Base-by-base conservation (phyloP, 495 filamentous ascomycete species). In the Penicillium paradoxum region DNA sequence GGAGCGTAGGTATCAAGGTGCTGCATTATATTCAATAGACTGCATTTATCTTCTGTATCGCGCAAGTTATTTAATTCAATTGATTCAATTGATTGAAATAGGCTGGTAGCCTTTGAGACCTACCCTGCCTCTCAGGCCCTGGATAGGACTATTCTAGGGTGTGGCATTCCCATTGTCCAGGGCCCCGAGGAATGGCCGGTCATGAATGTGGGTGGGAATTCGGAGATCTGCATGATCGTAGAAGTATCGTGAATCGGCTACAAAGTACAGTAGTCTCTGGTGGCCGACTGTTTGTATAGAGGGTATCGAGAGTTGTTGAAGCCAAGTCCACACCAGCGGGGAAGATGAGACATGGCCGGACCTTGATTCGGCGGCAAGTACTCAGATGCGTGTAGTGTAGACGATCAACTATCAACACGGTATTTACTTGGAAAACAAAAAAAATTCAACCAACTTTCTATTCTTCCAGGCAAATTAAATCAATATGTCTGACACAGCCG, bases 161-260 rank as follows among this genome's bases (percentile, higher is more conserved):
- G 45, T 45, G 38, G 47, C 60, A 61, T 64, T 61, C 53, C 55
- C 48, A 42, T 51, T 38, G 49, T 42, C 50, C 47, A 55, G 54
- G 17, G 46, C 38, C 53, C 56, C 53, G 32, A 66, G 41, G 63
- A 66, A 66, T 66, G 61, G 42, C 40, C 24, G 29, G 25, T 3
- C 45, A 49, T 62, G 63, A 66, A 66, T 66, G 61, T 51, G 59
- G 32, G 38, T 15, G 29, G 54, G 60, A 54, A 57, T 63, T 42
- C 47, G 21, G 30, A 36, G 56, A 57, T 57, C 54, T 18, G 37
- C 56, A 63, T 56, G 27, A 5, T 19, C 24, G 14, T 24, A 3
- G 34, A 34, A 27, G 24, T 3, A 27, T 27, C 24, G 24, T 3
- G 24, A 7, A 7, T 7, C 24, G 7, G 24, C 3, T 27, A 27